These are phyloP conservation scores for Ophiostoma fasciatum DNA, from an alignment of 2,329 filamentous ascomycete species.

Conservation along the genomic window DNA sequence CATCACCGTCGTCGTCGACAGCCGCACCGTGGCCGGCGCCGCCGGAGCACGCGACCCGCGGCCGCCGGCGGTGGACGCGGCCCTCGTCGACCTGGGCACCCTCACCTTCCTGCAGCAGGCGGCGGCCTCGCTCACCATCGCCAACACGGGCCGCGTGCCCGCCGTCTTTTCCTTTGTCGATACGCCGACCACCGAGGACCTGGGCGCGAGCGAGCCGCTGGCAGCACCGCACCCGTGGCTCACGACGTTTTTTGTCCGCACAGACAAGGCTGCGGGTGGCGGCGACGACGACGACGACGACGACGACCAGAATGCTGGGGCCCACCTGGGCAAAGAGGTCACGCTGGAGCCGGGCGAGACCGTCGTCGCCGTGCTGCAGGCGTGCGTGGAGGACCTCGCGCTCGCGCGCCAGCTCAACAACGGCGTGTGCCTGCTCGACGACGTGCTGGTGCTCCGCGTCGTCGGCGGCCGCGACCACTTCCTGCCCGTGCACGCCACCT, in stretches of 20 bases:
- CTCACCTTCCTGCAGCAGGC: constrained; percentile 55
- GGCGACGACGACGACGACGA: constrained; percentile 25
- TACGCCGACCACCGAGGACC: constrained; percentile 39
- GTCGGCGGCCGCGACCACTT: constrained; percentile 81
- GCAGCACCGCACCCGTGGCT: constrained; percentile 47
- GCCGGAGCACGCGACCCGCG: too few species aligned
- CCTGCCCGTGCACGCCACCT: constrained; percentile 61
- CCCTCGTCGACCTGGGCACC: constrained; percentile 67
- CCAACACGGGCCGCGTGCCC: constrained; percentile 75
- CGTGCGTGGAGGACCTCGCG: constrained; percentile 47
- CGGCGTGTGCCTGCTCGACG: constrained; percentile 52
- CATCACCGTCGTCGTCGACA: constrained; percentile 48
- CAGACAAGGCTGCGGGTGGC: constrained; percentile 19
- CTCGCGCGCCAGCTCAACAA: constrained; percentile 60
- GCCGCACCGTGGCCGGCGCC: too few species aligned
- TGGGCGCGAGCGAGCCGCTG: constrained; percentile 18
- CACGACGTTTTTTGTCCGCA: constrained; percentile 45
- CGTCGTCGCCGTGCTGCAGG: constrained; percentile 51
- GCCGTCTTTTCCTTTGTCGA: constrained; percentile 72
- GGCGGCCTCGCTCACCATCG: constrained; percentile 60
- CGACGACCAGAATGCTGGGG: too few species aligned
- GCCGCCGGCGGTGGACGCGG: constrained; percentile 4
- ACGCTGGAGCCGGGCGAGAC: constrained; percentile 77
- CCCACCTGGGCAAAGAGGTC: constrained; percentile 35
- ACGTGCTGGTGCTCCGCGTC: constrained; percentile 77